These are phyloP conservation scores for Mycena venus DNA, from an alignment of 768 basidiomycete species.

Conservation along the genomic window DNA sequence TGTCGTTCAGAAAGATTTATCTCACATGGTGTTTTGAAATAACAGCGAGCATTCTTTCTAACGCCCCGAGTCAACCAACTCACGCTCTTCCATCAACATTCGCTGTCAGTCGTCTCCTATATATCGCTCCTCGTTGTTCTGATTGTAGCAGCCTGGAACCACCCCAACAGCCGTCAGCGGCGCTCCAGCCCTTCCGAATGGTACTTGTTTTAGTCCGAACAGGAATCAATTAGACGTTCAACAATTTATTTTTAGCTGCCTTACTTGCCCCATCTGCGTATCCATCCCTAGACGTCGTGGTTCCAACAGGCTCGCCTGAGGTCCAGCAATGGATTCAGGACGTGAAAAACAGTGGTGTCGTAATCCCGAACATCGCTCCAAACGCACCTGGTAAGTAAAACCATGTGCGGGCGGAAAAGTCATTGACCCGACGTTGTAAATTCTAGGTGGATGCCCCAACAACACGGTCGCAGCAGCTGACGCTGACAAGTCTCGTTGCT, in stretches of 20 bases:
- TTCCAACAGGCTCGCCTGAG: slow-evolving; percentile 70
- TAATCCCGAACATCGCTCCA: slow-evolving; percentile 66
- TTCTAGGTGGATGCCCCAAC: slow-evolving; percentile 66
- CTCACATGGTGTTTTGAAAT: not conserved
- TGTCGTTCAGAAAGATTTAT: not conserved
- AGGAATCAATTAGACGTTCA: not conserved
- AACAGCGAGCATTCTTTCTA: slow-evolving; percentile 56
- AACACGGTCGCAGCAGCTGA: slow-evolving; percentile 65
- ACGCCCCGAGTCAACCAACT: slow-evolving; percentile 58
- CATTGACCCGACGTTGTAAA: slow-evolving; percentile 2
- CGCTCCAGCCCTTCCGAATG: slow-evolving; percentile 73
- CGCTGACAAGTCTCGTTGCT: slow-evolving; percentile 67
- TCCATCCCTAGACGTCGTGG: slow-evolving; percentile 73
- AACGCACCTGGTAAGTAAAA: slow-evolving; percentile 55
- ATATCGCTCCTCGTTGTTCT: not conserved
- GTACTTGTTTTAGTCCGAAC: slow-evolving; percentile 40
- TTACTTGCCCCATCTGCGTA: slow-evolving; percentile 67
- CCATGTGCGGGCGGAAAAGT: slow-evolving; percentile 4
- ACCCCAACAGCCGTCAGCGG: slow-evolving; percentile 63
- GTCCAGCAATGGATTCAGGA: slow-evolving; percentile 82
- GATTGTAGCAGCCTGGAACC: slow-evolving; percentile 55
- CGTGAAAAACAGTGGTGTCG: slow-evolving; percentile 66
- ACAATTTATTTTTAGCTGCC: slow-evolving; percentile 47
- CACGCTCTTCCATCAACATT: slow-evolving; percentile 60
- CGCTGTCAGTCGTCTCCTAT: slow-evolving; percentile 30